Evolutionary conservation across 306 rosid genomes (phyloP), one percentile per base, ranked within the genome.

Genomic region (Parietaria judaica): DNA sequence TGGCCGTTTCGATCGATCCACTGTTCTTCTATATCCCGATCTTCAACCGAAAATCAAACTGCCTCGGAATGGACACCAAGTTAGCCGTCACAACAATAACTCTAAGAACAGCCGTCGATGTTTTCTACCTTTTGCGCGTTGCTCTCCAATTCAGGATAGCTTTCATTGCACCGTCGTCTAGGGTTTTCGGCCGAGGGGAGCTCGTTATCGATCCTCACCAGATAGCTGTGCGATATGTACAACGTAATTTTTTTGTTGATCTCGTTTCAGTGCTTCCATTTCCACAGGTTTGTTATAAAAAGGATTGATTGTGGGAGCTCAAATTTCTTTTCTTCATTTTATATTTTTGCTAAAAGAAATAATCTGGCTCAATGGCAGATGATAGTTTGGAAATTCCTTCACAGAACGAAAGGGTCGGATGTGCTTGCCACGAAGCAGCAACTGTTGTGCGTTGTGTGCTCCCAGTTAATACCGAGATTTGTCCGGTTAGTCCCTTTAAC

Each of bases 371-470:
- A 58, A 58, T 69, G 72, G 73, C 78, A 92, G 98, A 65, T 84
- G 60, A 68, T 86, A 74, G 89, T 84, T 56, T 81, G 83, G 81
- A 72, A 41, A 66, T 92, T 79, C 67, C 73, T 84, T 16, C 54
- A 66, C 16, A 81, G 65, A 58, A 8, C 77, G 60, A 76, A 71
- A 60, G 78, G 76, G 17, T 66, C 69, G 44, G 82, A 76, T 67
- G 95, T 92, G 13, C 70, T 88, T 73, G 64, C 72, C 31, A 88
- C 98, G n/a, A 92, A 92, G 75, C 81, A 78, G 36, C 69, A 77
- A 11, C 68, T 88, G 74, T 69, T 92, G 66, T 74, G 70, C 54
- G 60, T 79, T 56, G 90, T 92, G 31, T 81, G 82, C 61, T 54
- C 79, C 14, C 44, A 39, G 44, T 39, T 3, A 11, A 39, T 55